Percentiles rank a stretch among this genome's conserved stretches.
Evolutionary conservation across 441 rosid species (phyloP).

Genomic region (Macaranga tanarius): DNA sequence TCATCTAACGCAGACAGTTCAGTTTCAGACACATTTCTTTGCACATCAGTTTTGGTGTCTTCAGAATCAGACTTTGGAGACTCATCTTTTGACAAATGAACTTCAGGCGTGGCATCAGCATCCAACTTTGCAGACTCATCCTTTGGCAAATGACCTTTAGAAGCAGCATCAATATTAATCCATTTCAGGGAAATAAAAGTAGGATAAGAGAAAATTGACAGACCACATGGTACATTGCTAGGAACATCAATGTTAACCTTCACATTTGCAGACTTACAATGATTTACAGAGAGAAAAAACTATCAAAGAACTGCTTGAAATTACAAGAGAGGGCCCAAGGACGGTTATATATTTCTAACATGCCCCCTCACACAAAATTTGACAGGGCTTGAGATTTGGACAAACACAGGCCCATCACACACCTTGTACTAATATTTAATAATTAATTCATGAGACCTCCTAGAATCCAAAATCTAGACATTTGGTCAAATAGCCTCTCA

Average conservation of each 20-base stretch:
- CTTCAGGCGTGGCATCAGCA: constrained; percentile 31
- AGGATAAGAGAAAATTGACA: constrained; percentile 8
- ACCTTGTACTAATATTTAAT: background rate
- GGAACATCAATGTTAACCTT: background rate
- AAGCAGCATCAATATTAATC: constrained; percentile 26
- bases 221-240: background rate
- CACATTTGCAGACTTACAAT: background rate
- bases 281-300: background rate
- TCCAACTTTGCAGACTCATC: constrained; percentile 45
- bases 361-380: background rate
- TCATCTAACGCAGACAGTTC: constrained; percentile 68
- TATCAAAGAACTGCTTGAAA: background rate
- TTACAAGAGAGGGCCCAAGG: background rate
- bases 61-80: constrained; percentile 43
- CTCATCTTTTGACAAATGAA: constrained; percentile 48
- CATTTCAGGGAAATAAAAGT: constrained; percentile 7
- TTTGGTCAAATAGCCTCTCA: background rate
- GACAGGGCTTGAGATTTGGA: background rate
- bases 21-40: constrained; percentile 34
- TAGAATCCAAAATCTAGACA: background rate
- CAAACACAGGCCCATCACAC: background rate
- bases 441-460: background rate
- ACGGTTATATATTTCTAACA: background rate
- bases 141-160: constrained; percentile 46
- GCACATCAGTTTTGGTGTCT: constrained; percentile 30